phyloP scores from a whole-genome alignment of 257 asterid species.

The Haberlea rhodopensis region DNA sequence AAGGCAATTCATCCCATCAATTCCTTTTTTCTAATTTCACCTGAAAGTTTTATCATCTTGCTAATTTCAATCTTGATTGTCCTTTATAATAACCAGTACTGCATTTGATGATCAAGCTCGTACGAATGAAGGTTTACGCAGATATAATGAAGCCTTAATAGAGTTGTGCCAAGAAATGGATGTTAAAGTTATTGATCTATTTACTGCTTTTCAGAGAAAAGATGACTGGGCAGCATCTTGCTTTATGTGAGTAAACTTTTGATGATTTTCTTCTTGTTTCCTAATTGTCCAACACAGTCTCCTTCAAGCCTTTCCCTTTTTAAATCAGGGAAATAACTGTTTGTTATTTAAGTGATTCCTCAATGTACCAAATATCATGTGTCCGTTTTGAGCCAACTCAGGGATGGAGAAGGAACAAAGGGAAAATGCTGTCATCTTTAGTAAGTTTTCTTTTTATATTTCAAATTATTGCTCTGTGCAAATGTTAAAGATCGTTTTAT shows the following conservation, averaged over 20 bases:
- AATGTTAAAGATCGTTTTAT: too few species aligned
- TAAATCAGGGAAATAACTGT: too few species aligned
- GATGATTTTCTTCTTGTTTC: neutral
- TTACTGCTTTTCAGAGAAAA: conserved; percentile 45
- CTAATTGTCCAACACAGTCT: neutral
- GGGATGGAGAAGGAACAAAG: neutral
- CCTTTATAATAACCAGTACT: conserved; percentile 29
- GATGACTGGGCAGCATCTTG: conserved; percentile 47
- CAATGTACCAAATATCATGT: too few species aligned
- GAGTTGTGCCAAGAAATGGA: conserved; percentile 53
- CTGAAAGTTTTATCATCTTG: neutral
- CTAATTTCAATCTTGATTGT: neutral
- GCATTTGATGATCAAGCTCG: conserved; percentile 51
- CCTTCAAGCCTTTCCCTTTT: neutral
- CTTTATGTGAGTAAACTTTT: conserved; percentile 40
- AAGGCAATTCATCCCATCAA: conserved; percentile 45
- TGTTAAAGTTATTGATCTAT: conserved; percentile 50
- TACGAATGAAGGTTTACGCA: conserved; percentile 42
- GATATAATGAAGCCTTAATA: conserved; percentile 52
- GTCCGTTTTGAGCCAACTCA: neutral
- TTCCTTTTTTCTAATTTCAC: neutral
- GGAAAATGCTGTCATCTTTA: too few species aligned
- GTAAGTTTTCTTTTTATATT: too few species aligned
- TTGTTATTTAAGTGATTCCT: too few species aligned
- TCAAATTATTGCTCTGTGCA: too few species aligned